A percentile compares a stretch with the other conserved stretches of the same genome.
These are phyloP conservation scores for Porcisia hertigi DNA, from an alignment of 208 protist genomes.

Conservation along the genomic window DNA sequence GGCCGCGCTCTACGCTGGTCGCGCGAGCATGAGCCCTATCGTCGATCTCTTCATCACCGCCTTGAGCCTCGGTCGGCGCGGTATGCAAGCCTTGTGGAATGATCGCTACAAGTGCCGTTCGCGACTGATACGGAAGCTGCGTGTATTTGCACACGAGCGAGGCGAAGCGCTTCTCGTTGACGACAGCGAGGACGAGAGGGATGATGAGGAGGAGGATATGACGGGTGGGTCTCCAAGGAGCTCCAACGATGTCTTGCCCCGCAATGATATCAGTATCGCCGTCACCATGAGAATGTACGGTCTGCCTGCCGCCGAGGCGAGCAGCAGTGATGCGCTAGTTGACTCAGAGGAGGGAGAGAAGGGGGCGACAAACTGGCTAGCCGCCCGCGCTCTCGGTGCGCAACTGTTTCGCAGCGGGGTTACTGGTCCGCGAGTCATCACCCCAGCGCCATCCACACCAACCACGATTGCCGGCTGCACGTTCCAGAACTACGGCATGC, in stretches of 20 bases:
- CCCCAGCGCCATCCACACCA: slow-evolving; percentile 31
- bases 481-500: slow-evolving; percentile 71
- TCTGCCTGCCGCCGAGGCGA: background rate
- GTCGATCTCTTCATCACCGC: slow-evolving; percentile 97
- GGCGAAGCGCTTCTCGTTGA: slow-evolving; percentile 45
- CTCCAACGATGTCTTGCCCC: background rate
- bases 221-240: background rate
- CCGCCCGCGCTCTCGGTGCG: slow-evolving; percentile 57
- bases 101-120: slow-evolving; percentile 66
- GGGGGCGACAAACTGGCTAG: slow-evolving; percentile 8
- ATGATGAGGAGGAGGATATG: slow-evolving; percentile 1
- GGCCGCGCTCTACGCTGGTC: slow-evolving; percentile 86
- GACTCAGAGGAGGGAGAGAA: background rate
- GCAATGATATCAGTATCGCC: slow-evolving; percentile 88
- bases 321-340: background rate
- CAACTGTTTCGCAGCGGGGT: slow-evolving; percentile 72
- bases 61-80: slow-evolving; percentile 90
- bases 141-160: slow-evolving; percentile 50
- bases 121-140: slow-evolving; percentile 28
- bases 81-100: slow-evolving; percentile 77
- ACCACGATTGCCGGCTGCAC: slow-evolving; percentile 43
- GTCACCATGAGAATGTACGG: slow-evolving; percentile 65
- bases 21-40: slow-evolving; percentile 90
- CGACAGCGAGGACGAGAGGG: slow-evolving; percentile 6
- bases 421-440: slow-evolving; percentile 73